A percentile compares a stretch with the other conserved stretches of the same genome.
phyloP scores from a whole-genome alignment of 441 rosid genomes.

The Breynia disticha region DNA sequence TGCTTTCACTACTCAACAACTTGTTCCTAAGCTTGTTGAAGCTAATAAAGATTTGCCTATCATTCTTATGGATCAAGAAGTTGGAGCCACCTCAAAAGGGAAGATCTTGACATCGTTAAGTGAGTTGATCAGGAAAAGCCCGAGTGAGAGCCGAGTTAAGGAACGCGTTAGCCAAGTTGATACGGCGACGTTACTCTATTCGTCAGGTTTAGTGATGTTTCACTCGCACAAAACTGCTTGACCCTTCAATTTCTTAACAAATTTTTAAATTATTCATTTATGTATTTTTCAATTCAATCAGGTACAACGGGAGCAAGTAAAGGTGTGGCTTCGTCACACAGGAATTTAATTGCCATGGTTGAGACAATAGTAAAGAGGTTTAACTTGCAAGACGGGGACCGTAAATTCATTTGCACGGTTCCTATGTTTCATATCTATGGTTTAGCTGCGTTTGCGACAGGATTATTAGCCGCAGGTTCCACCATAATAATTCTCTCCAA shows the following conservation, averaged over 20 bases:
- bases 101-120: conserved; percentile 30
- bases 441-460: conserved; percentile 68
- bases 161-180: conserved; percentile 67
- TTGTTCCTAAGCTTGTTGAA: conserved; percentile 39
- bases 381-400: conserved; percentile 24
- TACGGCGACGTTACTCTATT: conserved; percentile 85
- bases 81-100: not conserved
- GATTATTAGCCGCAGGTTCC: conserved; percentile 65
- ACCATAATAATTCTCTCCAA: conserved; percentile 71
- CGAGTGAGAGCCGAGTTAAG: conserved; percentile 33
- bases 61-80: conserved; percentile 45
- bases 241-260: too few relatives aligned
- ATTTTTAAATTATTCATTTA: too few relatives aligned
- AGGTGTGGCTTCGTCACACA: conserved; percentile 82
- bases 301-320: conserved; percentile 92
- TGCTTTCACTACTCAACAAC: conserved; percentile 45
- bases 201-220: too few relatives aligned
- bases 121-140: conserved; percentile 42
- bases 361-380: conserved; percentile 42
- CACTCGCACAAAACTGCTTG: too few relatives aligned
- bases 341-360: conserved; percentile 76
- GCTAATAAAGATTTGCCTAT: conserved; percentile 26
- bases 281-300: too few relatives aligned
- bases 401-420: conserved; percentile 68
- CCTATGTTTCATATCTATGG: conserved; percentile 97